Evolutionary conservation across 345 rosid species (phyloP).

Genomic region (Aurinia saxatilis): DNA sequence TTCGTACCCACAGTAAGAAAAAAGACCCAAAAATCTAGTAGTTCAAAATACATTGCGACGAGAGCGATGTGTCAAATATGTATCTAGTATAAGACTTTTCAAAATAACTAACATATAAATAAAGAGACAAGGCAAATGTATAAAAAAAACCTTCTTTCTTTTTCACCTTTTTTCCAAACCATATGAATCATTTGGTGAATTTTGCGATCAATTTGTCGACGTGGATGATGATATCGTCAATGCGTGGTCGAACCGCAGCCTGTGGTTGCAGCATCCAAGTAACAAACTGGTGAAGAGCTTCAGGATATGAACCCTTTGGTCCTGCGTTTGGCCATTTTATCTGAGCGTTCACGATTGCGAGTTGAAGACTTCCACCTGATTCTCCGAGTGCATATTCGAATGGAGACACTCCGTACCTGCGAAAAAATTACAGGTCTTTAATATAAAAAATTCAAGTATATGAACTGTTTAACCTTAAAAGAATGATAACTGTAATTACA

Average conservation of each 20-base stretch:
- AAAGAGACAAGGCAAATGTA: constrained; percentile 1
- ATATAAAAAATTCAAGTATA: background rate
- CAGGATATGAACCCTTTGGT: constrained; percentile 73
- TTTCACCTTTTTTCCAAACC: background rate
- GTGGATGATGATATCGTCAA: constrained; percentile 81
- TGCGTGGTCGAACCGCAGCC: constrained; percentile 74
- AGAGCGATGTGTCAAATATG: constrained; percentile 3
- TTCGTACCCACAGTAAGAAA: background rate
- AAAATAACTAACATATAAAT: constrained; percentile 10
- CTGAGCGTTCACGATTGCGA: constrained; percentile 88
- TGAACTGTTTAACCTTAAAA: background rate
- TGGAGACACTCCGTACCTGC: constrained; percentile 90
- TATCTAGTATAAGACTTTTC: background rate
- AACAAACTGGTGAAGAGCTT: constrained; percentile 84
- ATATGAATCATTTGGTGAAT: constrained; percentile 41
- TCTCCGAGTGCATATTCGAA: constrained; percentile 97
- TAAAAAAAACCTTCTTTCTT: constrained; percentile 1
- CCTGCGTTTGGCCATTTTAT: constrained; percentile 89
- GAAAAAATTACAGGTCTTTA: background rate
- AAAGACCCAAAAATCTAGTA: background rate
- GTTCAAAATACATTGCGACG: constrained; percentile 16
- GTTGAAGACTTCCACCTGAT: constrained; percentile 94
- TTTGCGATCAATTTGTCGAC: constrained; percentile 89
- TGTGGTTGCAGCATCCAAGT: constrained; percentile 99
- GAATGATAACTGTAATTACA: constrained; percentile 45